phyloP scores from a whole-genome alignment of 306 rosid genomes.

The Gastrolobium villosum region DNA sequence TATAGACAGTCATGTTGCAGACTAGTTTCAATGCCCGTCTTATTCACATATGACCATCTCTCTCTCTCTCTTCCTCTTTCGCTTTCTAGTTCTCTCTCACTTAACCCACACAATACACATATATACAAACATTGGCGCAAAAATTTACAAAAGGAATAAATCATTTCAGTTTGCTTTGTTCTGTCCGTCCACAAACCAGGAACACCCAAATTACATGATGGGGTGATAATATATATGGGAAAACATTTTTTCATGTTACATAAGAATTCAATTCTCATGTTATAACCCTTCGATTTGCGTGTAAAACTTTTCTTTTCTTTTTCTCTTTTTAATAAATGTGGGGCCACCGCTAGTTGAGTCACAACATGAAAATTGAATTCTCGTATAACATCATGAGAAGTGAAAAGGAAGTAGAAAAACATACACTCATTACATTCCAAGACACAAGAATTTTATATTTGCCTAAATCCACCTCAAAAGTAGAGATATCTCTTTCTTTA shows the following conservation, averaged over 20 bases:
- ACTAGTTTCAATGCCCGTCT: slow-evolving; percentile 46
- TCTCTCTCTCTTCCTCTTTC: slow-evolving; percentile 49
- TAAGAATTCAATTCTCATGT: too few species aligned
- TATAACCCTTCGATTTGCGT: too few species aligned
- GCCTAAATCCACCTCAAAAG: slow-evolving; percentile 67
- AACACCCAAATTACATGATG: slow-evolving; percentile 68
- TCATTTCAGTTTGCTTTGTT: slow-evolving; percentile 64
- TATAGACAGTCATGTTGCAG: slow-evolving; percentile 28
- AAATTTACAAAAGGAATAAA: slow-evolving; percentile 68
- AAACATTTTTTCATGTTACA: too few species aligned
- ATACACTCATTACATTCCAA: slow-evolving; percentile 57
- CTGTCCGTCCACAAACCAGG: slow-evolving; percentile 62
- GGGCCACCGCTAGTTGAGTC: too few species aligned
- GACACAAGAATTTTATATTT: slow-evolving; percentile 51
- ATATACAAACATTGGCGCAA: slow-evolving; percentile 57
- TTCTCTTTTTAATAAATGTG: too few species aligned
- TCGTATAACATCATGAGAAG: too few species aligned
- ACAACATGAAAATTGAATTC: too few species aligned
- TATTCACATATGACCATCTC: slow-evolving; percentile 43
- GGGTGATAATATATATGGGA: slow-evolving; percentile 70
- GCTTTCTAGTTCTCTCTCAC: slow-evolving; percentile 36
- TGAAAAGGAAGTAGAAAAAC: slow-evolving; percentile 68
- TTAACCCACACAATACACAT: too few species aligned
- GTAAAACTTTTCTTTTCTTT: too few species aligned
- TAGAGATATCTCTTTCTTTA: slow-evolving; percentile 77